Evolutionary conservation across 495 filamentous ascomycete species (phyloP).

Genomic region (Hypoxylon fragiforme): DNA sequence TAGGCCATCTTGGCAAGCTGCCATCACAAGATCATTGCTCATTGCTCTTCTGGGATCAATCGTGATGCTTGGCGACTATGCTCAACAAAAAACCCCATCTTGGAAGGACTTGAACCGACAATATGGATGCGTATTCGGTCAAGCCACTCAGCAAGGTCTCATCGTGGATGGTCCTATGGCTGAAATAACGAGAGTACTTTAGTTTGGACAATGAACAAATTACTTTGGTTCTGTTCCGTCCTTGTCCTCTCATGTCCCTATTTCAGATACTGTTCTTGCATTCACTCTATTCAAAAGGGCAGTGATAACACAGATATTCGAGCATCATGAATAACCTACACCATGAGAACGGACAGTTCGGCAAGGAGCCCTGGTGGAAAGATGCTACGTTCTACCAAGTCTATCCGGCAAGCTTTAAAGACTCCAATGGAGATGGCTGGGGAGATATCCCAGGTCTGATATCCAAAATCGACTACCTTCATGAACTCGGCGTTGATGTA

Average conservation of each 20-base stretch:
- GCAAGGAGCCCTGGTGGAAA: conserved; percentile 44
- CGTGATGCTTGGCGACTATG: conserved; percentile 5
- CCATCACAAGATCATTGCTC: neutral
- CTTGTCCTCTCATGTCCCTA: no score
- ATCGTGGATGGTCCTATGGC: conserved; percentile 5
- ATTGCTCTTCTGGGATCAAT: neutral
- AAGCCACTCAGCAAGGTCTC: conserved; percentile 3
- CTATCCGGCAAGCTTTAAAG: conserved; percentile 68
- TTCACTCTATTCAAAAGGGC: neutral
- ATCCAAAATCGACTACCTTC: conserved; percentile 66
- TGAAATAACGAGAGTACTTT: neutral
- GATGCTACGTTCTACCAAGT: conserved; percentile 65
- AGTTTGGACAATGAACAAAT: neutral
- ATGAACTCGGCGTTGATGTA: conserved; percentile 63
- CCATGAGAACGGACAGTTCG: conserved; percentile 22
- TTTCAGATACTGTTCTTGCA: neutral
- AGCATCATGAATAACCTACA: conserved; percentile 20
- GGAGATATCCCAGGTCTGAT: conserved; percentile 71
- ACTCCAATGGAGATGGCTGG: conserved; percentile 68
- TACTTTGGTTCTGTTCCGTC: neutral
- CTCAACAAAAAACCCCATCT: conserved; percentile 5
- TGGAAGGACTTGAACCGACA: conserved; percentile 14
- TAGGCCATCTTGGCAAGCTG: conserved; percentile 15
- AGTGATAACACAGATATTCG: neutral
- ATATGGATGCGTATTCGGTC: conserved; percentile 3